A percentile compares a stretch with the other conserved stretches of the same genome.
phyloP scores from a whole-genome alignment of 2,329 filamentous ascomycete species.

The Aspergillus brunneoviolaceus region DNA sequence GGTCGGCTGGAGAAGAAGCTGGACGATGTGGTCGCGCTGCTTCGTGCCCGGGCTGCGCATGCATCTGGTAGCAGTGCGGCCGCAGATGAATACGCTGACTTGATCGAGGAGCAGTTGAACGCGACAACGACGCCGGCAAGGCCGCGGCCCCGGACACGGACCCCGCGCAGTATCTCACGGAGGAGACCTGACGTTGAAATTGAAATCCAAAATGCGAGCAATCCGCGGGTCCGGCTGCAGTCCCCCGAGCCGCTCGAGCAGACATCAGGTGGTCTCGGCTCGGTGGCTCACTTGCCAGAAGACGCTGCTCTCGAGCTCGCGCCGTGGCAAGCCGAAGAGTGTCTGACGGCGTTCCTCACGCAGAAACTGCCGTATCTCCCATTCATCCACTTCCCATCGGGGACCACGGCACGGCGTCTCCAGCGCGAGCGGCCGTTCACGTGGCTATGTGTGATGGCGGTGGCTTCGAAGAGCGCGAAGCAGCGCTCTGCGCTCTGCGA shows the following conservation, averaged over 20 bases:
- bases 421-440: constrained; percentile 49
- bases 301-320: constrained; percentile 3
- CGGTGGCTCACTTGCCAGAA: not conserved
- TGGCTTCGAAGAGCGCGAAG: constrained; percentile 45
- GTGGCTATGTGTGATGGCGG: constrained; percentile 52
- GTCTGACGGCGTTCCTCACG: constrained; percentile 45
- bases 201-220: not conserved
- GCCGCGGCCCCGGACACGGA: not conserved
- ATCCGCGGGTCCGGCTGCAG: not conserved
- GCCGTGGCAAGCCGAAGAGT: constrained; percentile 34
- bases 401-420: constrained; percentile 37
- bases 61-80: not conserved
- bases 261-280: not conserved
- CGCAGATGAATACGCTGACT: not conserved
- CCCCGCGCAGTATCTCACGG: not conserved
- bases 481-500: constrained; percentile 45
- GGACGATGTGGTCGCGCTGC: constrained; percentile 27
- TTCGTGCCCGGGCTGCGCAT: constrained; percentile 14
- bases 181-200: not conserved
- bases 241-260: not conserved
- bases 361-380: constrained; percentile 48
- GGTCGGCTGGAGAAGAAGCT: constrained; percentile 29
- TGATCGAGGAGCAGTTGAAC: constrained; percentile 1
- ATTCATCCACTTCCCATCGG: constrained; percentile 44
- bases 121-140: not conserved